phyloP scores from a whole-genome alignment of 441 rosid species.

The Theobroma grandiflorum region DNA sequence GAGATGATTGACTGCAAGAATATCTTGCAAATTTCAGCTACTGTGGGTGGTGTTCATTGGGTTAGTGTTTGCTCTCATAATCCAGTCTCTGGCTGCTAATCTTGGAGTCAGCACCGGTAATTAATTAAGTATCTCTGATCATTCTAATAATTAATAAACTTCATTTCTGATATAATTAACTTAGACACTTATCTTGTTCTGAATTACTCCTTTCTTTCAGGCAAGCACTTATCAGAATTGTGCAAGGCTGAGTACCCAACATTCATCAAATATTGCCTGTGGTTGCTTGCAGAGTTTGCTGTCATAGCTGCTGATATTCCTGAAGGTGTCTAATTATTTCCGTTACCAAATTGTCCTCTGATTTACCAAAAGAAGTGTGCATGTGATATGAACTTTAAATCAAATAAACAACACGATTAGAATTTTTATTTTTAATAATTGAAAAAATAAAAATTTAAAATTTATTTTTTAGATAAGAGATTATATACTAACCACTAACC shows the following conservation, averaged over 20 bases:
- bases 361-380: neutral
- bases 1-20: neutral
- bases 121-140: neutral
- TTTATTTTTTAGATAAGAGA: too few relatives aligned
- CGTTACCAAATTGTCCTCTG: neutral
- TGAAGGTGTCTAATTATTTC: slow-evolving; percentile 45
- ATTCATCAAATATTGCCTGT: slow-evolving; percentile 54
- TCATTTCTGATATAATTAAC: neutral
- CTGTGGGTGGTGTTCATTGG: slow-evolving; percentile 70
- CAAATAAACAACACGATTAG: neutral
- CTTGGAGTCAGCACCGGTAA: slow-evolving; percentile 71
- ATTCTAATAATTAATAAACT: neutral
- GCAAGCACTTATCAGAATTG: slow-evolving; percentile 63
- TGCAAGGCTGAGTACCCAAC: slow-evolving; percentile 70
- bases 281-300: slow-evolving; percentile 69
- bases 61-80: slow-evolving; percentile 62
- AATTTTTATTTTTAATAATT: too few relatives aligned
- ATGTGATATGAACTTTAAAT: neutral
- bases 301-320: slow-evolving; percentile 80
- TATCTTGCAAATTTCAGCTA: slow-evolving; percentile 41
- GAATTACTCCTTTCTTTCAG: slow-evolving; percentile 28
- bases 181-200: neutral
- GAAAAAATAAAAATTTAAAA: too few relatives aligned
- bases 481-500: too few relatives aligned
- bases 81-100: slow-evolving; percentile 73